These are phyloP conservation scores for Naganishia randhawae DNA, from an alignment of 768 basidiomycete species.

Conservation along the genomic window DNA sequence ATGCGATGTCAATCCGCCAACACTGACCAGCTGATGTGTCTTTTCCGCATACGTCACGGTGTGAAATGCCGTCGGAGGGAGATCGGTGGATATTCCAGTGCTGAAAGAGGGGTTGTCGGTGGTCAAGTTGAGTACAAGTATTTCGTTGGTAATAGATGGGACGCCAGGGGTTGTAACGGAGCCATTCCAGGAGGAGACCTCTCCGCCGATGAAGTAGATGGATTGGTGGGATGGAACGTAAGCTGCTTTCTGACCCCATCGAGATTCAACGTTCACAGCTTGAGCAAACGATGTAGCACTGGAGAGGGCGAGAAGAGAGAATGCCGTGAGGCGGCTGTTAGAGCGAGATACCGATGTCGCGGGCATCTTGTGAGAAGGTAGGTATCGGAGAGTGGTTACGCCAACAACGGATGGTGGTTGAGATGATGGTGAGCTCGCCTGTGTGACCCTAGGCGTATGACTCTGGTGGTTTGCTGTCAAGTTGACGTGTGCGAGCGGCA, in stretches of 20 bases:
- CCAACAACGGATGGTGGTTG: no score
- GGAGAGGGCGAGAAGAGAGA: constrained; percentile 2
- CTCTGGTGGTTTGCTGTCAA: background rate
- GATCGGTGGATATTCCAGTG: constrained; percentile 33
- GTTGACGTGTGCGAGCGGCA: background rate
- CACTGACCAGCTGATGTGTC: constrained; percentile 22
- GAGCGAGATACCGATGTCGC: background rate
- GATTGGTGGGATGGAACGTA: constrained; percentile 41
- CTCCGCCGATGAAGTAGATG: constrained; percentile 48
- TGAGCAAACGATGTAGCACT: background rate
- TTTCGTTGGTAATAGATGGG: constrained; percentile 47
- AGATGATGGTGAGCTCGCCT: background rate
- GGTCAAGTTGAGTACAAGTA: constrained; percentile 38
- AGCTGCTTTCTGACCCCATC: constrained; percentile 50
- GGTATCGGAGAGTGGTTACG: no score
- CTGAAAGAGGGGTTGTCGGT: constrained; percentile 39
- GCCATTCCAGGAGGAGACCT: constrained; percentile 33
- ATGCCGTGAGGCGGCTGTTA: background rate
- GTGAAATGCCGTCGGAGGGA: constrained; percentile 48
- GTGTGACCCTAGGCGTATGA: background rate
- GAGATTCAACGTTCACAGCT: background rate
- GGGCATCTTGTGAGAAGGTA: no score
- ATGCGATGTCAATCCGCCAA: constrained; percentile 48
- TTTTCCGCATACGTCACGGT: constrained; percentile 33
- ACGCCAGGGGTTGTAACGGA: constrained; percentile 9